Percentiles rank a stretch among this genome's conserved stretches.
Conservation (phyloP, 2,329 filamentous ascomycete species). For the Monosporascus sp. region DNA sequence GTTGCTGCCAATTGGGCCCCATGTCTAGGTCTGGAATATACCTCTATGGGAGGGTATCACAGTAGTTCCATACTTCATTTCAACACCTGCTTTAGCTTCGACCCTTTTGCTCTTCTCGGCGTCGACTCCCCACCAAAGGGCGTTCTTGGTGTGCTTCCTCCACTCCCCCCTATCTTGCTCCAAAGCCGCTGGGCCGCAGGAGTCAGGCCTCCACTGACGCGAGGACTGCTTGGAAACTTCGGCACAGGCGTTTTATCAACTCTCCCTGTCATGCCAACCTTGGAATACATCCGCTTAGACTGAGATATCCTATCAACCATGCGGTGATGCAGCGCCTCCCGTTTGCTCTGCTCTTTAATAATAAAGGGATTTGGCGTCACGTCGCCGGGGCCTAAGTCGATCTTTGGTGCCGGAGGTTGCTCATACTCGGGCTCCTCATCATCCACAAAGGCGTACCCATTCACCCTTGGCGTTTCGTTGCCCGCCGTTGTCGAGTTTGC, state of each 20-base stretch:
- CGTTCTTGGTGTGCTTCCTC: conserved; percentile 29
- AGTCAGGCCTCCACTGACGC: conserved; percentile 55
- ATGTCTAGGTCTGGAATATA: too few species aligned
- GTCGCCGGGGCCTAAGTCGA: conserved; percentile 55
- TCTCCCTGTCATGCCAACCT: conserved; percentile 55
- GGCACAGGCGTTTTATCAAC: conserved; percentile 59
- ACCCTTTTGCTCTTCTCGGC: conserved; percentile 30
- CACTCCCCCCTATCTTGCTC: conserved; percentile 50
- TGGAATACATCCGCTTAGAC: conserved; percentile 60
- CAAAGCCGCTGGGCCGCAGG: conserved; percentile 69
- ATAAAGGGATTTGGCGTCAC: conserved; percentile 74
- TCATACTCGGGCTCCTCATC: conserved; percentile 60
- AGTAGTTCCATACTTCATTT: conserved; percentile 16
- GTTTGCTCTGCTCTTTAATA: conserved; percentile 65
- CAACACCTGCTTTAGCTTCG: conserved; percentile 29
- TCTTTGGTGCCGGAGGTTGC: conserved; percentile 33
- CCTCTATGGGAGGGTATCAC: conserved; percentile 13
- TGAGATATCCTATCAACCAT: conserved; percentile 80
- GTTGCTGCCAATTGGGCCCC: too few species aligned
- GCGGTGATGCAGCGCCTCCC: conserved; percentile 77
- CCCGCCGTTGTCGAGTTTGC: conserved; percentile 57
- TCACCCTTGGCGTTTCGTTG: conserved; percentile 80
- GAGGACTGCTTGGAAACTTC: conserved; percentile 62
- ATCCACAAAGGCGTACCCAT: conserved; percentile 92
- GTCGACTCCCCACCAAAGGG: conserved; percentile 36